Base-by-base conservation (phyloP, 2,329 filamentous ascomycete genomes). In the Pseudocercospora fijiensis region DNA sequence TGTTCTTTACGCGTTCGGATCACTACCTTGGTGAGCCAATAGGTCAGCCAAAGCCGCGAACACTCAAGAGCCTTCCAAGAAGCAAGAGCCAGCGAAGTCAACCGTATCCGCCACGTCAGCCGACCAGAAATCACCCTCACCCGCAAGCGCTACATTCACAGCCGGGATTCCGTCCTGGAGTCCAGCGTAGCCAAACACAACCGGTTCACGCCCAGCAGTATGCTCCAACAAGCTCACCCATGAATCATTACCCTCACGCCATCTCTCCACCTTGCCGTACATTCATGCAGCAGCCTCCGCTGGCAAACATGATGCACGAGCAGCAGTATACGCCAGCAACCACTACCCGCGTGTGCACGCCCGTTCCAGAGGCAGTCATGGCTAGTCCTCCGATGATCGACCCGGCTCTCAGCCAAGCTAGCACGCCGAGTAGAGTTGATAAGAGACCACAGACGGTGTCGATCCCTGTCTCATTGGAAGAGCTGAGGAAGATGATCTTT, bases 1-100 rank as follows among this genome's bases (percentile, higher is more conserved):
- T 72, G 49, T 61, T 65, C 52, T 71, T 72, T 61, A 69, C 71
- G 18, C 69, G 70, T 45, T 63, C 69, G 22, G 65, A 68, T 37
- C 67, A 71, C 58, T 68, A 52, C 20, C 65, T 72, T n/a, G 68
- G 66, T 47, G 45, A 56, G 7, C 63, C 67, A 2, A 41, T 63
- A 28, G 45, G 33, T 13, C 22, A 37, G 10, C 33, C 33, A 16
- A 58, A 58, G 37, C 22, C 59, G 5, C 57, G 63, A 53, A 55
- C 55, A 9, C 51, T 68, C 52, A 69, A 67, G 57, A 65, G 62
- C 7, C 43, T 60, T 22, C 63, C 60, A 16, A 69, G 64, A 45
- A 56, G 57, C 58, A 65, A 62, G 56, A 41, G 62, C 26, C 57
- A 59, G 37, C 67, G 68, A 9, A 60, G 57, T 22, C 59, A 65